Conservation (phyloP, 495 filamentous ascomycete species). For the Lophiostoma macrostomum region DNA sequence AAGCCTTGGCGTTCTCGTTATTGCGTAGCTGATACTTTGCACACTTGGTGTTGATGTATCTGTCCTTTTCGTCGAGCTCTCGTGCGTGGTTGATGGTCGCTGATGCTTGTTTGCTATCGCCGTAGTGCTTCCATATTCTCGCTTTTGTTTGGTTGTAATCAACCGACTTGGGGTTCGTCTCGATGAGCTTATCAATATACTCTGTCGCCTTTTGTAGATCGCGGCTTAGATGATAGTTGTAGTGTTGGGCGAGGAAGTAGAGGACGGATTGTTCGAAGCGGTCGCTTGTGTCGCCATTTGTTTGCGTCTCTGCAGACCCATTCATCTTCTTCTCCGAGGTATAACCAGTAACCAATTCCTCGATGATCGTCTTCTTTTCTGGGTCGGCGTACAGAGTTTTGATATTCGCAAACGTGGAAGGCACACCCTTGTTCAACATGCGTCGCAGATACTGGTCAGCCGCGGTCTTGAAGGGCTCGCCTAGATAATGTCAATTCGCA, state of each 20-base stretch:
- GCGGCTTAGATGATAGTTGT: conserved; percentile 86
- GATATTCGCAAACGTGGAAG: conserved; percentile 92
- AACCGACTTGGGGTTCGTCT: conserved; percentile 70
- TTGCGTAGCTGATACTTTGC: conserved; percentile 97
- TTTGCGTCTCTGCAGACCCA: conserved; percentile 47
- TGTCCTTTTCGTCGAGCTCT: conserved; percentile 78
- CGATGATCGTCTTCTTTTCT: conserved; percentile 71
- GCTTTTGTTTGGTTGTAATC: conserved; percentile 96
- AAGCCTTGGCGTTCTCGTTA: conserved; percentile 77
- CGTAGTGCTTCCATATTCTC: conserved; percentile 89
- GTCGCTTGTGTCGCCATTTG: conserved; percentile 55
- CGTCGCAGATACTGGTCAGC: conserved; percentile 77
- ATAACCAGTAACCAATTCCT: conserved; percentile 76
- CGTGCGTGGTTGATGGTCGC: conserved; percentile 87
- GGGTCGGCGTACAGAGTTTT: conserved; percentile 81
- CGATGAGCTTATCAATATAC: conserved; percentile 79
- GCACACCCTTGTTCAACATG: conserved; percentile 93
- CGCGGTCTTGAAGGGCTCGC: conserved; percentile 74
- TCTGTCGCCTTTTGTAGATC: conserved; percentile 77
- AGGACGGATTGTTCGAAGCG: conserved; percentile 69
- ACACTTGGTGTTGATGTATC: conserved; percentile 97
- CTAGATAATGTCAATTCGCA: conserved; percentile 38
- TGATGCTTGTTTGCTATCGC: conserved; percentile 74
- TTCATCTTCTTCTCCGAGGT: conserved; percentile 48
- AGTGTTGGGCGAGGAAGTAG: conserved; percentile 95